These are phyloP conservation scores for Penstemon davidsonii DNA, from an alignment of 257 asterid species.

Conservation along the genomic window DNA sequence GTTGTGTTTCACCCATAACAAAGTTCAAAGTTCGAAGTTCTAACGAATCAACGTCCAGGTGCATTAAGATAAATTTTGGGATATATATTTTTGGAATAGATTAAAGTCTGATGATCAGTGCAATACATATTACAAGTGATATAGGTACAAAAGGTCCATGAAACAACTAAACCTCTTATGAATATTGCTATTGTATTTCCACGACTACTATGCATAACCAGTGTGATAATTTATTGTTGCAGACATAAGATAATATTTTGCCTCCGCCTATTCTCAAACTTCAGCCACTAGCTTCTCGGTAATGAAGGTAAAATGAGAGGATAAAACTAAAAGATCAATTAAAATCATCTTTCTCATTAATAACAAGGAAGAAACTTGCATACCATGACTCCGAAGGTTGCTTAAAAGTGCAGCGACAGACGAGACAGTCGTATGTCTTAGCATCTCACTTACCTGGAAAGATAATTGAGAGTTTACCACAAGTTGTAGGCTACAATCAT, in stretches of 20 bases:
- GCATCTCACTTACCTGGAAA: conserved; percentile 86
- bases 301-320: conserved; percentile 6
- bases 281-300: conserved; percentile 15
- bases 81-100: background rate
- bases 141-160: background rate
- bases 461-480: conserved; percentile 8
- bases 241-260: conserved; percentile 11
- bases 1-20: background rate
- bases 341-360: background rate
- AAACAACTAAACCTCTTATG: background rate
- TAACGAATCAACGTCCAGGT: background rate
- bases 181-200: background rate
- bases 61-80: background rate
- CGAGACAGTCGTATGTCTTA: conserved; percentile 61
- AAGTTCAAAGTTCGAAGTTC: background rate
- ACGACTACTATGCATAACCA: background rate
- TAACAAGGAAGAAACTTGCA: conserved; percentile 22
- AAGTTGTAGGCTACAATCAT: background rate
- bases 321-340: conserved; percentile 7
- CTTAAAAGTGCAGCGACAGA: conserved; percentile 64
- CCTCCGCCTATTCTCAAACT: conserved; percentile 12
- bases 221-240: background rate
- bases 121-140: background rate
- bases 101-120: background rate
- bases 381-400: conserved; percentile 85